Evolutionary conservation across 2,329 filamentous ascomycete species (phyloP).

Genomic region (Nigrospora sphaerica): DNA sequence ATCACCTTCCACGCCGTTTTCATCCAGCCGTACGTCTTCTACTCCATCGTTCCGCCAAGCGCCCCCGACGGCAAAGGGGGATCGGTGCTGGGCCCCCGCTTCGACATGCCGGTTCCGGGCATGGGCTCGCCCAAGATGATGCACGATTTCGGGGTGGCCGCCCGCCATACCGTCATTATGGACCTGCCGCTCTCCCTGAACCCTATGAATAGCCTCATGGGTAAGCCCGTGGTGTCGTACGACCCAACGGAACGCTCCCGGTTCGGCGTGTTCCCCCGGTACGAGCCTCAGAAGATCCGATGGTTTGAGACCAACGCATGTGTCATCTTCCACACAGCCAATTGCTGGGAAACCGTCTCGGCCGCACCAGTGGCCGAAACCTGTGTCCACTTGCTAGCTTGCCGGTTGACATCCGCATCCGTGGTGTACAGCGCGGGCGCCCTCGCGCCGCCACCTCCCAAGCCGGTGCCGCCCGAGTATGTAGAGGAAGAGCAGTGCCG

Average conservation of each 20-base stretch:
- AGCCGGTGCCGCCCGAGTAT: slow-evolving; percentile 25
- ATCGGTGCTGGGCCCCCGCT: slow-evolving; percentile 17
- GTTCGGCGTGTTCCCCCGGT: slow-evolving; percentile 62
- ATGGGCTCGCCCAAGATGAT: slow-evolving; percentile 63
- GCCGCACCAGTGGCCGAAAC: slow-evolving; percentile 16
- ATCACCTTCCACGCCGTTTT: slow-evolving; percentile 63
- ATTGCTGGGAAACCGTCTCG: slow-evolving; percentile 54
- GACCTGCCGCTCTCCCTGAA: slow-evolving; percentile 62
- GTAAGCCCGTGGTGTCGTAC: slow-evolving; percentile 51
- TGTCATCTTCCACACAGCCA: slow-evolving; percentile 67
- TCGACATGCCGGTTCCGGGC: slow-evolving; percentile 53
- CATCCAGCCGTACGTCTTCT: slow-evolving; percentile 57
- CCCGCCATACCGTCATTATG: slow-evolving; percentile 56
- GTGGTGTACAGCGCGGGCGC: slow-evolving; percentile 60
- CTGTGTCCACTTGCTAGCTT: slow-evolving; percentile 57
- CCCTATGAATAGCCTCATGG: slow-evolving; percentile 51
- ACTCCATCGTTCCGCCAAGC: slow-evolving; percentile 38
- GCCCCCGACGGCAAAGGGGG: slow-evolving; percentile 14
- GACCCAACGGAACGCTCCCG: slow-evolving; percentile 49
- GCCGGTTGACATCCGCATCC: slow-evolving; percentile 58
- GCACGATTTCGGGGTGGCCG: slow-evolving; percentile 68
- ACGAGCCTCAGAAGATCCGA: slow-evolving; percentile 45
- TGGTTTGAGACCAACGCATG: slow-evolving; percentile 65
- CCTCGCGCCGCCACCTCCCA: slow-evolving; percentile 43
- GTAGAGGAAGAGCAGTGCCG: slow-evolving; percentile 59